These are phyloP conservation scores for Apium graveolens DNA, from an alignment of 129 eudicot species.

Conservation along the genomic window DNA sequence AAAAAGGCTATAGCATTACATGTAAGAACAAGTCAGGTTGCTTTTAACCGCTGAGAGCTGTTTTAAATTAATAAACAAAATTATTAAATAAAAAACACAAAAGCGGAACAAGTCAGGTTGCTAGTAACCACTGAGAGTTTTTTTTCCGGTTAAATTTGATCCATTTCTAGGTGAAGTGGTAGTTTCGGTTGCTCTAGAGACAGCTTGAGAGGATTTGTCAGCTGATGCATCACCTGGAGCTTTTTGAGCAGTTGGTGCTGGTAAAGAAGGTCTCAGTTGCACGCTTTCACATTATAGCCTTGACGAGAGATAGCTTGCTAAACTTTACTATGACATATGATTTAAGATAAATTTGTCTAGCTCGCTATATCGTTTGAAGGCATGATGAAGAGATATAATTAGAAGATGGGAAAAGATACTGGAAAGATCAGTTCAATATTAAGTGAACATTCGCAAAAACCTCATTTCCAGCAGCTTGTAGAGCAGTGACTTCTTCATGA, in stretches of 20 bases:
- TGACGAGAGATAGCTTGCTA: neutral
- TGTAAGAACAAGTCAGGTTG: no score
- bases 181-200: conserved; percentile 9
- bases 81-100: neutral
- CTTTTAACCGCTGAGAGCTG: no score
- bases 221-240: conserved; percentile 14
- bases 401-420: neutral
- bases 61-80: no score
- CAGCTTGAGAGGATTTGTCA: conserved; percentile 25
- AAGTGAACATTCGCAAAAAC: conserved; percentile 13
- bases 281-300: neutral
- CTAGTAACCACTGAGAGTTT: conserved; percentile 44
- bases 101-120: conserved; percentile 3
- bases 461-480: conserved; percentile 79
- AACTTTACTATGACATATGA: neutral
- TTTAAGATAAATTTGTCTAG: conserved; percentile 46
- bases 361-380: conserved; percentile 26
- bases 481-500: conserved; percentile 63
- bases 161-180: conserved; percentile 11
- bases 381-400: neutral
- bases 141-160: conserved; percentile 27
- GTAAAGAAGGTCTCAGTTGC: conserved; percentile 15
- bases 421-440: neutral
- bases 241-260: conserved; percentile 14
- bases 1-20: no score